Base-by-base conservation (phyloP, 768 basidiomycete genomes). In the Trametes punicea region DNA sequence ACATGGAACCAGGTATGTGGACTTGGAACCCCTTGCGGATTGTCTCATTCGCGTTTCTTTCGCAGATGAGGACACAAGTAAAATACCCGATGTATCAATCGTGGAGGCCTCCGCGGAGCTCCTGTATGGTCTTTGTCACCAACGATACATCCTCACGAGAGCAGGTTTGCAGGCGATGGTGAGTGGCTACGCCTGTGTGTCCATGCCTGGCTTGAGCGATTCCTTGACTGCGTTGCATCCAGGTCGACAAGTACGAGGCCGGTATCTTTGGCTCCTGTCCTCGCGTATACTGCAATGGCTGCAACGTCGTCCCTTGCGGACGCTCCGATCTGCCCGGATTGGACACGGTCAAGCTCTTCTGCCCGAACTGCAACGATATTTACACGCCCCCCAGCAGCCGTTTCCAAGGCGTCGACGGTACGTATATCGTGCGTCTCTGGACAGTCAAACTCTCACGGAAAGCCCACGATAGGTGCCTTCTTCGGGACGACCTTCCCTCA, bases 401-500 rank as follows among this genome's bases (percentile, higher is more conserved):
- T 57, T 99, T 93, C 71, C 90, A 93, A 67, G 90, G 90, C 33
- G 92, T 99, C 29, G 97, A 99, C 72, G 97, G 95, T 91, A 66
- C 64, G 85, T 73, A 38, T 27, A 46, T 39, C 16, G 45, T 31
- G 53, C 13, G 55, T 46, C 11, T 20, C 9, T 6, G 6, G 18
- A 8, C 5, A 7, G 31, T 33, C n/a, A n/a, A n/a, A n/a, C 21
- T 38, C 36, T 21, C 18, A 11, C 16, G 15, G 26, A 36, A 10
- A 36, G 5, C 13, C 1, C 60, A 34, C 61, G 64, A 55, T 57
- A 98, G 95, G 96, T 60, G 97, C 97, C 10, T 99, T 98, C 76
- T 99, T 99, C 75, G 97, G 97, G 20, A 98, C 96, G 0, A 98
- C 96, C n/a, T 99, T 99, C 71, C 80, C 95, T 1, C 94, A 98